A percentile compares a stretch with the other conserved stretches of the same genome.
phyloP scores from a whole-genome alignment of 2,329 filamentous ascomycete genomes.

The Boeremia exigua region DNA sequence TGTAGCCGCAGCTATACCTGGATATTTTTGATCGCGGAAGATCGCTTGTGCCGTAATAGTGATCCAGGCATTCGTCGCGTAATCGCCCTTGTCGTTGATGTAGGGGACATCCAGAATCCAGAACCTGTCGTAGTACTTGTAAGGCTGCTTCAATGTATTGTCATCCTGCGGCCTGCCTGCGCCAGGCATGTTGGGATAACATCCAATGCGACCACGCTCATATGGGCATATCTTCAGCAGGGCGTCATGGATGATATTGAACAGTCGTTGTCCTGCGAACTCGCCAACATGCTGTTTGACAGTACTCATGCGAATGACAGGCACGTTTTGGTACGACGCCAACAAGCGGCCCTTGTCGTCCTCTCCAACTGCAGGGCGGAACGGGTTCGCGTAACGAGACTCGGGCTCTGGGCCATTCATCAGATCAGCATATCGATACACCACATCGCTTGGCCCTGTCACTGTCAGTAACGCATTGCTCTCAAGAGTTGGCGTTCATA shows the following conservation, averaged over 20 bases:
- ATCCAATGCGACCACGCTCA: slow-evolving; percentile 3
- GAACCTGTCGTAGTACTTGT: background rate
- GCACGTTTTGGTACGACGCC: background rate
- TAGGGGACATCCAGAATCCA: background rate
- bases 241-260: background rate
- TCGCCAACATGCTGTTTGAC: slow-evolving; percentile 9
- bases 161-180: background rate
- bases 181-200: slow-evolving; percentile 5
- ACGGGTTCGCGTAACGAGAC: background rate
- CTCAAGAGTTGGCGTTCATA: background rate
- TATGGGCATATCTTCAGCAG: background rate
- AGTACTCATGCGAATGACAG: slow-evolving; percentile 1
- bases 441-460: background rate
- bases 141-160: background rate
- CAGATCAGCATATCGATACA: background rate
- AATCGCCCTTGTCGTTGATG: background rate
- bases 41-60: slow-evolving; percentile 1
- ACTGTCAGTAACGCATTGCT: background rate
- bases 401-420: background rate
- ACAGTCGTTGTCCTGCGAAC: background rate
- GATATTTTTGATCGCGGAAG: slow-evolving; percentile 1
- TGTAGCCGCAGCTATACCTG: slow-evolving; percentile 5
- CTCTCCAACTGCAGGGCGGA: background rate
- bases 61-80: slow-evolving; percentile 4
- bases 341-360: background rate